Evolutionary conservation across 1,139 yeast species (phyloP), one percentile per base, ranked within the genome.

Genomic region (Kazachstania sp.): DNA sequence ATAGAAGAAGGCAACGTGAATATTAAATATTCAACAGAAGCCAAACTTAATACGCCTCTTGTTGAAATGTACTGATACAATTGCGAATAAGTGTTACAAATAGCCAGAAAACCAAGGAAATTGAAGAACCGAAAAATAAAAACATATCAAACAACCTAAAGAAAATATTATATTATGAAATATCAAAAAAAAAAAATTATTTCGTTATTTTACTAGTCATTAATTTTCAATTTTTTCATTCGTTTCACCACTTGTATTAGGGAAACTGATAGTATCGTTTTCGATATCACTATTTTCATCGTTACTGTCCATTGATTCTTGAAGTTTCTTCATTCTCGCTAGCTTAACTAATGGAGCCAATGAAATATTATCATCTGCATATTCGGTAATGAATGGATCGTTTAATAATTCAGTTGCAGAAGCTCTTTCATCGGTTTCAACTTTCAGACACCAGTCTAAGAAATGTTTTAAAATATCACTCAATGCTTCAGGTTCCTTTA

Each of bases 331-430:
- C 77, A 81, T 74, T 46, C 95, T 71, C 0, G 97, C 96, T 18
- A 88, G 77, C 65, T 81, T 83, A 28, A 92, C 97, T 64, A 92
- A 71, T 8, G 97, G 97, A 11, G 95, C 83, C 56, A 92, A 74
- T n/a, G 85, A 73, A 19, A 73, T 61, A 40, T 83, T 85, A 36
- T 79, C 80, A 56, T 86, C 95, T 12, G 95, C 86, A 48, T 77
- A 77, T 29, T 71, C 64, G 7, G 57, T 47, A 47, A 92, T 79
- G 62, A 90, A 92, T 49, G 75, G 77, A 65, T 88, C 94, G 29
- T 70, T 67, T 48, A 92, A 71, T 52, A 92, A 71, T 54, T 87
- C 85, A 36, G 76, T 75, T 1, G 97, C 95, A 53, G 82, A 79
- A 1, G 88, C 94, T 63, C 98, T 79, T 58, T 79, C 78, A 37